Conservation (phyloP, 2,329 filamentous ascomycete genomes). For the Nemania diffusa region DNA sequence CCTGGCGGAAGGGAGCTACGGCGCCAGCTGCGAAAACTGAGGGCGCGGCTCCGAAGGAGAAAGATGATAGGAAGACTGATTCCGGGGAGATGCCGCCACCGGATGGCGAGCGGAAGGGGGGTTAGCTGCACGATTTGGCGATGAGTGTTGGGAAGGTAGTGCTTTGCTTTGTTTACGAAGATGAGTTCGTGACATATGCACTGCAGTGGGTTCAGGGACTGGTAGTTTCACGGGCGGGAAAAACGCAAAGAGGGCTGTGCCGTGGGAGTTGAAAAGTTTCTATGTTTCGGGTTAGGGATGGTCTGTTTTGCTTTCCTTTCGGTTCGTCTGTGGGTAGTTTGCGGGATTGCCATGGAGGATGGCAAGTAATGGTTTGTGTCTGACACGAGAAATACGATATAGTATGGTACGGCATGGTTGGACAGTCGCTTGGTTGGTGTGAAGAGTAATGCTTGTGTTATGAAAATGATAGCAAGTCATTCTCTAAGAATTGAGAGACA, state of each 20-base stretch:
- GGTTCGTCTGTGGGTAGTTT: not conserved
- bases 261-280: not conserved
- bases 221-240: no score
- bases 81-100: not conserved
- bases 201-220: no score
- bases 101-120: constrained; percentile 31
- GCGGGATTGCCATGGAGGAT: not conserved
- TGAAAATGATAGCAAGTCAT: not conserved
- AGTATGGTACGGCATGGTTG: not conserved
- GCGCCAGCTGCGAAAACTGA: not conserved
- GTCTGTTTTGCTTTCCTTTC: not conserved
- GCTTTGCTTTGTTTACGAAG: not conserved
- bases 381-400: not conserved
- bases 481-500: not conserved
- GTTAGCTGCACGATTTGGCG: constrained; percentile 8
- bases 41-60: not conserved
- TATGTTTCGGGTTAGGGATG: not conserved
- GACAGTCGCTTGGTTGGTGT: not conserved
- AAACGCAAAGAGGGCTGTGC: not conserved
- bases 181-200: not conserved
- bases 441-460: not conserved
- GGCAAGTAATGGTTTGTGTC: not conserved
- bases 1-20: not conserved
- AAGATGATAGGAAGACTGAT: constrained; percentile 1
- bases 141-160: not conserved